Base-by-base conservation (phyloP, 2,329 filamentous ascomycete genomes). In the Fusarium pseudocircinatum region DNA sequence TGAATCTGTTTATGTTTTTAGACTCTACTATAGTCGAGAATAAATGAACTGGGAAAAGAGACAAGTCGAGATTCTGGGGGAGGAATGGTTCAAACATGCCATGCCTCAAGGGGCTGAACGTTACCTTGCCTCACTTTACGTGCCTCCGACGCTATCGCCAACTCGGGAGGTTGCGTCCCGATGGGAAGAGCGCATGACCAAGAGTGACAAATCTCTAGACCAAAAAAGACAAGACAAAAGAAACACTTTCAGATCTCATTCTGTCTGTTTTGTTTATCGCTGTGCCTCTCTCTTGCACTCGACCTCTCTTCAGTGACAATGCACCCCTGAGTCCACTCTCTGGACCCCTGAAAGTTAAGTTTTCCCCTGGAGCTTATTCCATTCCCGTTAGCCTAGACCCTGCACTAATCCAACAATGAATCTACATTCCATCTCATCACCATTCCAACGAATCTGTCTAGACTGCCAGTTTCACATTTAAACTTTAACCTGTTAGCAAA, bases 61-160 rank as follows among this genome's bases (percentile, higher is more conserved):
- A 53, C 34, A 18, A 59, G 44, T 50, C 67, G 36, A 49, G 66
- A 70, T 50, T 63, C 54, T 63, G 66, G 53, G 58, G 67, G 59
- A 60, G 67, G 68, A 72, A 74, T 60, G 70, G 67, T 58, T 67
- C 67, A 67, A 60, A 62, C 39, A 67, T 67, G 53, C 42, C 42
- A 24, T 24, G 44, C 10, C 32, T 32, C 11, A 49, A 39, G 53
- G 63, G 60, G n/a, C 36, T 50, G 46, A 50, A 54, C 15, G 58
- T 43, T 46, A 44, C 32, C 28, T 57, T 7, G 32, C 18, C 8
- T 47, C 26, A 30, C 44, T 47, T 22, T 20, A 24, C 16, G 11
- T 34, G 30, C 44, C 34, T 60, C 50, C 30, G 61, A n/a, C 63
- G 34, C 43, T 67, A 62, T 57, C 63, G 54, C 56, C 46, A 44